Conservation (phyloP, 2,329 filamentous ascomycete species). For the Penicillium sp. region DNA sequence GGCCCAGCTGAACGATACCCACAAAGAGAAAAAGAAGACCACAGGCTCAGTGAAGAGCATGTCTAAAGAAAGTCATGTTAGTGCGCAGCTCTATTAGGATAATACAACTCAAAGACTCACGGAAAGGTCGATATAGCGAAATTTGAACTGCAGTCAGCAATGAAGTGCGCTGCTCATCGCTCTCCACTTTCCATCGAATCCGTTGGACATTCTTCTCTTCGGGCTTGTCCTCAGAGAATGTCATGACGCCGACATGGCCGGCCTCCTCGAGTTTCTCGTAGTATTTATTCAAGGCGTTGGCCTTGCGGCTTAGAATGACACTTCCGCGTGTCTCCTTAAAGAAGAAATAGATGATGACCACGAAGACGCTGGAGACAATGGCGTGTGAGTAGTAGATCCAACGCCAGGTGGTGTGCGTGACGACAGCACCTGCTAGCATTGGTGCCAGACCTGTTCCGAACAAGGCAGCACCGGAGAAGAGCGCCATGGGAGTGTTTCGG, state of each 20-base stretch:
- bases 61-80: slow-evolving; percentile 28
- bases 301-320: slow-evolving; percentile 76
- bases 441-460: slow-evolving; percentile 79
- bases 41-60: slow-evolving; percentile 64
- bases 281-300: slow-evolving; percentile 71
- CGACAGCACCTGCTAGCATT: slow-evolving; percentile 68
- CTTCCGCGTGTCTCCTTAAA: slow-evolving; percentile 82
- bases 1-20: slow-evolving; percentile 88
- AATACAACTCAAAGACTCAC: slow-evolving; percentile 31
- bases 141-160: slow-evolving; percentile 68
- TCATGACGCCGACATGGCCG: slow-evolving; percentile 59
- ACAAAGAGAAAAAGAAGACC: slow-evolving; percentile 73
- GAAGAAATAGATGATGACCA: slow-evolving; percentile 64
- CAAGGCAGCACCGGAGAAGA: slow-evolving; percentile 78
- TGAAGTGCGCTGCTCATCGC: slow-evolving; percentile 72
- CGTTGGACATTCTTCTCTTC: slow-evolving; percentile 46
- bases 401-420: slow-evolving; percentile 67
- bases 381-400: slow-evolving; percentile 90
- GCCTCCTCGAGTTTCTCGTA: slow-evolving; percentile 70
- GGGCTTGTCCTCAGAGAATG: slow-evolving; percentile 33
- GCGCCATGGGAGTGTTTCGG: slow-evolving; percentile 83
- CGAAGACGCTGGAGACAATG: slow-evolving; percentile 65
- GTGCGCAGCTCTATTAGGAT: background rate
- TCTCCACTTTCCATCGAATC: slow-evolving; percentile 76
- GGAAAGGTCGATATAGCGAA: slow-evolving; percentile 75